phyloP scores from a whole-genome alignment of 768 basidiomycete species.

The Phlebiopsis flavidoalba region DNA sequence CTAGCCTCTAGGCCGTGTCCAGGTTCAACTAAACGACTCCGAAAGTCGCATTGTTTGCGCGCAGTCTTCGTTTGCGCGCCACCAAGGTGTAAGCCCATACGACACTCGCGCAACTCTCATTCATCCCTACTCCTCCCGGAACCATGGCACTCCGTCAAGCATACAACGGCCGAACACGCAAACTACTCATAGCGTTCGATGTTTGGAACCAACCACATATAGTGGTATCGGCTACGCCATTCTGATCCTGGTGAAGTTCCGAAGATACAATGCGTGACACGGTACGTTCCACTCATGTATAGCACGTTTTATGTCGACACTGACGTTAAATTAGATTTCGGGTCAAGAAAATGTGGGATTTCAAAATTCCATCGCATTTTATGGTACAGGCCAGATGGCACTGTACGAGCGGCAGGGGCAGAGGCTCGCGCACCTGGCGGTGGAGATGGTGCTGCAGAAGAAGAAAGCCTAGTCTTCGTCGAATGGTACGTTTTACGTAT shows the following conservation, averaged over 20 bases:
- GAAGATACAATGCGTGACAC: slow-evolving; percentile 40
- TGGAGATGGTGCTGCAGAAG: slow-evolving; percentile 35
- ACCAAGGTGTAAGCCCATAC: no score
- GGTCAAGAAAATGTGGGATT: slow-evolving; percentile 40
- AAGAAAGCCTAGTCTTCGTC: slow-evolving; percentile 24
- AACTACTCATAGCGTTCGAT: slow-evolving; percentile 30
- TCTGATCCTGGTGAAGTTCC: slow-evolving; percentile 32
- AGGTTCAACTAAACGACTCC: no score
- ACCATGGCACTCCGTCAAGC: slow-evolving; percentile 2
- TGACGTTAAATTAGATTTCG: slow-evolving; percentile 23
- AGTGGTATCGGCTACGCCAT: slow-evolving; percentile 46
- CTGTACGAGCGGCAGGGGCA: slow-evolving; percentile 38
- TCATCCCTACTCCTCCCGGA: no score
- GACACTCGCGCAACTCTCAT: no score
- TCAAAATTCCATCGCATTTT: slow-evolving; percentile 46
- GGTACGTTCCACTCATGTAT: slow-evolving; percentile 15
- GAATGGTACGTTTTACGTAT: slow-evolving; percentile 12
- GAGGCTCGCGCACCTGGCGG: slow-evolving; percentile 36
- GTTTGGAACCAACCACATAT: slow-evolving; percentile 48
- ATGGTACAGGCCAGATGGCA: slow-evolving; percentile 38
- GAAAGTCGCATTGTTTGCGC: no score
- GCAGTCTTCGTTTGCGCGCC: no score
- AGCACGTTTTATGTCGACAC: neutral
- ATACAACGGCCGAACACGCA: neutral
- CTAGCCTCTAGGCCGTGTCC: no score